These are phyloP conservation scores for Henningerozyma blattae DNA, from an alignment of 805 yeast genomes.

Conservation along the genomic window DNA sequence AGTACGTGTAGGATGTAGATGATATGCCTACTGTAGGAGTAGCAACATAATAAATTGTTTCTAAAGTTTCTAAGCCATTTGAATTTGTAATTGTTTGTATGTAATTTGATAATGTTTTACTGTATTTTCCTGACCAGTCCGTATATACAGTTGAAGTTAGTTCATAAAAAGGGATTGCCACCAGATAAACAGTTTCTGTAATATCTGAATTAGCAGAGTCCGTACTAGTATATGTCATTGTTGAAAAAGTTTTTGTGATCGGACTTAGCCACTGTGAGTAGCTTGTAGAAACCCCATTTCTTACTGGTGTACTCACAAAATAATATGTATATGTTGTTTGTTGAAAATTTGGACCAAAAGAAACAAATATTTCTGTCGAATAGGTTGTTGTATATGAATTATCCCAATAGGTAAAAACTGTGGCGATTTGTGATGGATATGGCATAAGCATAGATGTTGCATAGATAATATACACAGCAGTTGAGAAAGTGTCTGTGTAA, in stretches of 20 bases:
- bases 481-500: no score
- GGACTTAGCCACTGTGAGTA: not conserved
- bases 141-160: not conserved
- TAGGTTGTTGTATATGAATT: no score
- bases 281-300: not conserved
- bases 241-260: not conserved
- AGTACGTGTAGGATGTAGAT: not conserved
- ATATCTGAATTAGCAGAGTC: not conserved
- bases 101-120: not conserved
- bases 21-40: not conserved
- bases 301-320: not conserved
- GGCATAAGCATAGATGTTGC: not conserved
- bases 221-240: not conserved
- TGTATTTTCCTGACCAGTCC: not conserved
- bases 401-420: no score
- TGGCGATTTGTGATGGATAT: no score
- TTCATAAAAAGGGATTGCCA: not conserved
- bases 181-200: not conserved
- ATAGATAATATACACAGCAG: not conserved
- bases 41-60: not conserved
- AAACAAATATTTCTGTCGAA: not conserved
- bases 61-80: not conserved
- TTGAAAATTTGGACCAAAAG: not conserved
- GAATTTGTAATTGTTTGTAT: not conserved
- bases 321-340: not conserved